Evolutionary conservation across 441 rosid species (phyloP), one percentile per base, ranked within the genome.

Genomic region (Croton laevigatus): DNA sequence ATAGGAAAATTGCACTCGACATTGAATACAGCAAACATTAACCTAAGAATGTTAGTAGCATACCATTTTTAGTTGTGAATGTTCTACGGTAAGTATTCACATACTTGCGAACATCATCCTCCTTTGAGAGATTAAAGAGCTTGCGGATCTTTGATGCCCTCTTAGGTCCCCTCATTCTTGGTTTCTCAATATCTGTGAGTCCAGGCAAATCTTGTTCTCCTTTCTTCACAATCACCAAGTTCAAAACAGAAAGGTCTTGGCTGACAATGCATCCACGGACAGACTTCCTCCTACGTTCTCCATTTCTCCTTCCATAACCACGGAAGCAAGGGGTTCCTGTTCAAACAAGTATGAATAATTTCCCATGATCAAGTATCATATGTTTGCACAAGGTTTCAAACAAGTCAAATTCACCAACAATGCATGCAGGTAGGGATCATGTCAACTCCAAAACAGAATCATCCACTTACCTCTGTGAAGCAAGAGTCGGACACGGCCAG

Each of bases 81-180:
- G 85, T 16, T 69, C 84, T 70, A 10, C 80, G 77, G 78, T 82
- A 84, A n/a, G 84, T 84, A 67, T 84, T 84, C 42, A 84, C 87
- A 22, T 81, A 81, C 69, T 81, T 81, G 8, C 82, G 61, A 44
- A 84, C 84, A 78, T 81, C 87, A 70, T 84, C 87, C 70, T 85
- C 86, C 78, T 85, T 82, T n/a, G 82, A 73, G 62, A 82, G 85
- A 75, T 85, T 81, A 76, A 85, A 85, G 65, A 82, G 84, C 71
- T 85, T 82, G 63, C 85, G 81, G 38, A 82, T 85, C 79, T 85
- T 82, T 3, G 88, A 85, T 48, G 83, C 88, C 66, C 84, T 82
- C 71, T 85, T 85, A 20, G 88, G 88, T 60, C 88, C 88, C 40
- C 84, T 76, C 87, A 81, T 84, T 71, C 87, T 81, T 38, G 85